Percentiles rank a stretch among this genome's conserved stretches.
These are phyloP conservation scores for Haematococcus sp. DNA, from an alignment of 139 green algal genomes.

Conservation along the genomic window DNA sequence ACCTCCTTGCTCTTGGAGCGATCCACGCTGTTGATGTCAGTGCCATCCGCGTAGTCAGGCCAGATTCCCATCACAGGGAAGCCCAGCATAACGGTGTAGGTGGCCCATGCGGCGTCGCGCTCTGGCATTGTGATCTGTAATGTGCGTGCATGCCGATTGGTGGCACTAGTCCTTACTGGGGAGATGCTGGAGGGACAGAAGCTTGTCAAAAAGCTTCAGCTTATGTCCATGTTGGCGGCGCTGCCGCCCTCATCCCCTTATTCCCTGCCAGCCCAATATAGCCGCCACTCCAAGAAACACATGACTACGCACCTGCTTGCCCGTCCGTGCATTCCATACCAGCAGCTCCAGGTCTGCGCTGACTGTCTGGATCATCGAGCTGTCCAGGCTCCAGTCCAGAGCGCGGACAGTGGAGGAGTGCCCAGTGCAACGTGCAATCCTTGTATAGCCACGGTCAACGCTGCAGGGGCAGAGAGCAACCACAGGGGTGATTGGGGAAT, in stretches of 20 bases:
- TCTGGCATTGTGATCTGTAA: conserved; percentile 54
- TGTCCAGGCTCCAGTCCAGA: conserved; percentile 64
- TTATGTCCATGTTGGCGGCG: no score
- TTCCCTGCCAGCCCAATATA: no score
- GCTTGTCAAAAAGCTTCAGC: neutral
- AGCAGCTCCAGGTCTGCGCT: conserved; percentile 59
- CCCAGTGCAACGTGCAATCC: conserved; percentile 37
- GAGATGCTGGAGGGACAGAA: neutral
- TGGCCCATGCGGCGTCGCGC: conserved; percentile 53
- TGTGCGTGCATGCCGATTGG: conserved; percentile 11
- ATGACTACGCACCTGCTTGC: conserved; percentile 47
- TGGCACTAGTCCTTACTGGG: no score
- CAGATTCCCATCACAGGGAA: conserved; percentile 76
- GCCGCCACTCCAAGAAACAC: no score
- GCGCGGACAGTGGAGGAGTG: conserved; percentile 53
- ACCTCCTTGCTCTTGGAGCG: conserved; percentile 23
- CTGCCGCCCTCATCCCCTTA: no score
- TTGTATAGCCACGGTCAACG: conserved; percentile 38
- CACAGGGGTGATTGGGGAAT: no score
- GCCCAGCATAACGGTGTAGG: conserved; percentile 60
- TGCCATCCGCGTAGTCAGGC: conserved; percentile 39
- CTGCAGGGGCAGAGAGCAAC: conserved; percentile 4
- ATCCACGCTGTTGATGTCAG: conserved; percentile 45
- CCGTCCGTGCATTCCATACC: conserved; percentile 58
- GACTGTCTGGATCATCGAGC: conserved; percentile 46